phyloP scores from a whole-genome alignment of 495 filamentous ascomycete genomes.

The Lentithecium fluviatile region DNA sequence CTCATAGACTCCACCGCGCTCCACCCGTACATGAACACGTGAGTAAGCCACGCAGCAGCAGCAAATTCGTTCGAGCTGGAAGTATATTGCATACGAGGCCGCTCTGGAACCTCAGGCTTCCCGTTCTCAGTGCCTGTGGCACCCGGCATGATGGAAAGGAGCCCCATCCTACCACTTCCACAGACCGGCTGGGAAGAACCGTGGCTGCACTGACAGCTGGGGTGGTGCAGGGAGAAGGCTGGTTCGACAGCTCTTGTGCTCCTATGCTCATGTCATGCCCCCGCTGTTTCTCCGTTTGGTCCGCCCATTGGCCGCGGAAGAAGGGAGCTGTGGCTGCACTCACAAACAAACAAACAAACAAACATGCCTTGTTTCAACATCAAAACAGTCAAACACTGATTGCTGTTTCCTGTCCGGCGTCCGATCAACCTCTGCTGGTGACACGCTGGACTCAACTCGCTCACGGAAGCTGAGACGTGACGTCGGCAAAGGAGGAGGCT shows the following conservation, averaged over 20 bases:
- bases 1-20: neutral
- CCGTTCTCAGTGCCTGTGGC: neutral
- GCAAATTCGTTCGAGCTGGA: neutral
- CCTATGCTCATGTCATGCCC: neutral
- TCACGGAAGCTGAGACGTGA: neutral
- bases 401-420: neutral
- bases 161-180: neutral
- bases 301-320: conserved; percentile 18
- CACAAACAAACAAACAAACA: conserved; percentile 1
- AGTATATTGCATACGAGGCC: neutral
- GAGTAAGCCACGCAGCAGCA: conserved; percentile 1
- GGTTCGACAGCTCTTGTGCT: neutral
- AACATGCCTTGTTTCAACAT: neutral
- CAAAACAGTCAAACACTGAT: neutral
- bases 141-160: neutral
- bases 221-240: neutral
- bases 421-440: neutral
- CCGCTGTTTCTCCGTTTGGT: neutral
- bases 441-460: neutral
- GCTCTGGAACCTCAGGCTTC: neutral
- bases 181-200: no score
- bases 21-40: neutral
- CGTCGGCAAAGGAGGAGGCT: neutral
- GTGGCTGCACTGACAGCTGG: no score
- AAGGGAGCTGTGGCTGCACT: conserved; percentile 7